Conservation (phyloP, 139 green algal species). For the Ettlia oleoabundans region DNA sequence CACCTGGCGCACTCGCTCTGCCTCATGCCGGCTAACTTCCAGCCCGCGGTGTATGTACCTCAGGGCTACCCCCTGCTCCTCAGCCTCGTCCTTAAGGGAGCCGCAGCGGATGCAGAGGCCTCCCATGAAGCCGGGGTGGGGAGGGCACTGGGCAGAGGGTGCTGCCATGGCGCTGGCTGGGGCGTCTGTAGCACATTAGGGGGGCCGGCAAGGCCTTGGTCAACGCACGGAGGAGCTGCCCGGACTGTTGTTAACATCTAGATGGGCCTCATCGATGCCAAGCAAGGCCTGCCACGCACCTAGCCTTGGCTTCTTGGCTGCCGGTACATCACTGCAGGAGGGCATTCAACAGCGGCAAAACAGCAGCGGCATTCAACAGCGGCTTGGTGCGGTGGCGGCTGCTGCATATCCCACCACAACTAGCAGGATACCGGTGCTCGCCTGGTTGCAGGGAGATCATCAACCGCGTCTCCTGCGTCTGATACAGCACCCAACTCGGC, state of each 20-base stretch:
- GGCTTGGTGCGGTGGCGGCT: no score
- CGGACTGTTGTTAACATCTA: no score
- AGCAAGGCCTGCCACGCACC: no score
- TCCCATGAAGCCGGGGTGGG: conserved; percentile 77
- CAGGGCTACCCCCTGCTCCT: conserved; percentile 49
- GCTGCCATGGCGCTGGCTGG: background rate
- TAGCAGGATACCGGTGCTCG: no score
- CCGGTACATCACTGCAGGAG: conserved; percentile 15
- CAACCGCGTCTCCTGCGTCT: background rate
- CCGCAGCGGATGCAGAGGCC: conserved; percentile 83
- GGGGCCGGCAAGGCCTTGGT: background rate
- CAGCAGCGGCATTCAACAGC: background rate
- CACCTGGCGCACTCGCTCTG: conserved; percentile 50
- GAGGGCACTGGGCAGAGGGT: conserved; percentile 50
- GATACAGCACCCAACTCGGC: conserved; percentile 9
- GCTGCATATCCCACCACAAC: no score
- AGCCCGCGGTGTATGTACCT: conserved; percentile 52
- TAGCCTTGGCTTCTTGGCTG: background rate
- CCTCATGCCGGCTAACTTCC: conserved; percentile 54
- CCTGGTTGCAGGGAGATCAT: no score
- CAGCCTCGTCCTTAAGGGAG: conserved; percentile 23
- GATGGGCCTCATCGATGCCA: no score
- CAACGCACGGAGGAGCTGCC: no score
- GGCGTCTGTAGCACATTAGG: background rate
- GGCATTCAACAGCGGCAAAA: background rate